Evolutionary conservation across 2,329 filamentous ascomycete species (phyloP), one percentile per base, ranked within the genome.

Genomic region (Monilinia aucupariae): DNA sequence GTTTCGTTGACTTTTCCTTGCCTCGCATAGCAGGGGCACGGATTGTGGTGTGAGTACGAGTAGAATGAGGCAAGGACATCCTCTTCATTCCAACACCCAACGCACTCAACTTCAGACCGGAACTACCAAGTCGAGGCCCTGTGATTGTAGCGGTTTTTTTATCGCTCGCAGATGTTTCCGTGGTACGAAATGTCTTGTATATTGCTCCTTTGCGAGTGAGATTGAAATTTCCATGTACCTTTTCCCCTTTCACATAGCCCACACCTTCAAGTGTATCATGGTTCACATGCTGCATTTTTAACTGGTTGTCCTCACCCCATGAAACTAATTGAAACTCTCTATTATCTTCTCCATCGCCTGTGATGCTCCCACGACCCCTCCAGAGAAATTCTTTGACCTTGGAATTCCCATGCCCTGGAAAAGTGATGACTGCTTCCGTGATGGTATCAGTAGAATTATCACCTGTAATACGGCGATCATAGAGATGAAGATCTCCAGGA

Each of bases 251-350:
- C 52, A 85, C 79, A 72, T 90, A 89, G 3, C 90, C 91, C 20
- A 96, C 87, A 2, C 83, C 80, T 64, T 84, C 79, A 0, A 94
- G 78, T 37, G 86, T 78, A 32, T 85, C 78, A 0, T 84, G 77
- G 48, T 90, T 83, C 25, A 92, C 82, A 54, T 85, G 86, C 72
- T 96, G 90, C 34, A 97, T 80, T 55, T 89, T 87, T 37, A 97
- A 79, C 71, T 92, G 85, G 68, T 89, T 89, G 74, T 97, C 93
- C 55, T 90, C 87, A 32, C 92, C 92, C 92, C 92, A 97, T 0
- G 92, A 92, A 0, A 97, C 90, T 22, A 97, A 80, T 74, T 97
- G 92, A 67, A 96, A 97, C 59, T 97, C 92, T 69, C 93, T 85
- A 66, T 92, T 80, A 70, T 97, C 92, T 52, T 88, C 76, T n/a